Conservation (phyloP, 108 stramenopile genomes). For the Ochromonas danica region DNA sequence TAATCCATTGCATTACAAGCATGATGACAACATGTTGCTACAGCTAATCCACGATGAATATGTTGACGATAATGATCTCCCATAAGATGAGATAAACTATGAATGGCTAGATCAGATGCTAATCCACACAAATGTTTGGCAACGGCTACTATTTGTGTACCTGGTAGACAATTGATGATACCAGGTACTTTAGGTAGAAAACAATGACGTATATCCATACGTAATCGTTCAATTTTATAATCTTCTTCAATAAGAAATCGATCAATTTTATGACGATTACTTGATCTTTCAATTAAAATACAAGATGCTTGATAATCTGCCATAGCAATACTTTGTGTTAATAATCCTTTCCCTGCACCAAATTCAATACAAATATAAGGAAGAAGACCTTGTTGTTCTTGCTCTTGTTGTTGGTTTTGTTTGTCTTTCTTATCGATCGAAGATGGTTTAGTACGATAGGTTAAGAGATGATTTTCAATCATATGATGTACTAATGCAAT, state of each 20-base stretch:
- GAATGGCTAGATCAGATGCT: constrained; percentile 27
- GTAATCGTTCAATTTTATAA: not conserved
- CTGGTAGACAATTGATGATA: not conserved
- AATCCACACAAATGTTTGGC: constrained; percentile 34
- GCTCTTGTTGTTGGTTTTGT: not conserved
- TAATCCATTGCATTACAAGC: constrained; percentile 19
- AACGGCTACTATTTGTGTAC: constrained; percentile 1
- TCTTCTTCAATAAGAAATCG: not conserved
- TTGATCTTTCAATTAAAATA: not conserved
- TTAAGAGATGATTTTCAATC: constrained; percentile 2
- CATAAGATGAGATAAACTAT: not conserved
- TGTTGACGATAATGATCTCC: not conserved
- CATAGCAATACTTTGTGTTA: not conserved
- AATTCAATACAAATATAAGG: constrained; percentile 7
- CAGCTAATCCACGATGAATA: not conserved
- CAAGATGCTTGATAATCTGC: not conserved
- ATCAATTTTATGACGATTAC: constrained; percentile 19
- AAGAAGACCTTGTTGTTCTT: not conserved
- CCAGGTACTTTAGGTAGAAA: not conserved
- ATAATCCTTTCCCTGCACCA: constrained; percentile 27
- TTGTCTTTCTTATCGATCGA: not conserved
- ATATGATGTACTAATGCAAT: constrained; percentile 10
- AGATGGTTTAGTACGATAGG: no score
- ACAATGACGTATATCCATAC: constrained; percentile 32
- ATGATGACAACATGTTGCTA: constrained; percentile 35